Evolutionary conservation across 352 stramenopile species (phyloP), one percentile per base, ranked within the genome.

Genomic region (Pythium biforme): DNA sequence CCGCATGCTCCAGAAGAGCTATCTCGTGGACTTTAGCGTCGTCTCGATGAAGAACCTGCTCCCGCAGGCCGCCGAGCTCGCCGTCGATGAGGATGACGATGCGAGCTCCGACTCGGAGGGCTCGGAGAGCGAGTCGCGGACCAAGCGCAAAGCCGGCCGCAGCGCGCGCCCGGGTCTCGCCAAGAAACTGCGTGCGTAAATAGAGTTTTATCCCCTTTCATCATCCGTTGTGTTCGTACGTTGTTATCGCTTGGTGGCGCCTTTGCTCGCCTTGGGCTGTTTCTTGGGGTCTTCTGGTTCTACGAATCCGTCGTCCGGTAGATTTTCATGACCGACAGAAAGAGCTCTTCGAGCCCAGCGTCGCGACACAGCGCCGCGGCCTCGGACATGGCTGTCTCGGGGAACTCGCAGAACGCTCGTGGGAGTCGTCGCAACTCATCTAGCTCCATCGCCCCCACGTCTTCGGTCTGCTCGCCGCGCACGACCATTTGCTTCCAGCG

Each of bases 1-100:
- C 67, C 77, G 92, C 49, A 90, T 99, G 62, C 82, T 98, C 41
- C 91, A 98, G 73, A 97, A 96, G 69, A 97, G 94, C 11, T 99
- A 98, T 68, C 72, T 99, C 20, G 81, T 99, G 34, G 97, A 99
- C 69, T 98, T 93, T 43, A 92, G 78, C 71, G 84, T 95, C 64
- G 79, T 90, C 31, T 90, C 81, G 8, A 95, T 95, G 86, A 92
- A 94, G 67, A 92, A 78, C 37, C 64, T 95, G 59, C 64, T 95
- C 46, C 86, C 86, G 4, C 52, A 58, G 12, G 68, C 77, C 25
- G 74, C 56, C 53, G 71, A 75, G 40, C 45, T 15, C 10, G 59
- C 68, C 10, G 52, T 43, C 4, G 58, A 7, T 14, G 43, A 62
- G 14, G 63, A 62, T 10, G 60, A 69, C 23, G 20, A 68, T 3